phyloP scores from a whole-genome alignment of 768 basidiomycete genomes.

The Leccinum subgranulosum region DNA sequence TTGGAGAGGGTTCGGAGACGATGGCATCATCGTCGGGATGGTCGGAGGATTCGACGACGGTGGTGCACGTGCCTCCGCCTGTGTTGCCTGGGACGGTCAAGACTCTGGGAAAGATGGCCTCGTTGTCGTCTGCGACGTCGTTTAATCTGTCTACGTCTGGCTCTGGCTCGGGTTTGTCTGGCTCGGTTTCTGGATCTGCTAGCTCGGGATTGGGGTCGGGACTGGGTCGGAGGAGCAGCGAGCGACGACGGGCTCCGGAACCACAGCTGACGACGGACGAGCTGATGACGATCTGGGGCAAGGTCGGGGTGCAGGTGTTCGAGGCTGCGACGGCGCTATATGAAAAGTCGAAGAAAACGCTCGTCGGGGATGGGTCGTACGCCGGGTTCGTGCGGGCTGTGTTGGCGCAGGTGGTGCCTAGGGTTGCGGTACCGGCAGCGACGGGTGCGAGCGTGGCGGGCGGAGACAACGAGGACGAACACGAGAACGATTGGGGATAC shows the following conservation, averaged over 20 bases:
- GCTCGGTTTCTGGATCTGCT: not conserved
- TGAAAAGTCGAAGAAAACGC: conserved; percentile 71
- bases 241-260: conserved; percentile 8
- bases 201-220: no score
- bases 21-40: no score
- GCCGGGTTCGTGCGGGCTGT: conserved; percentile 72
- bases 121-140: conserved; percentile 10
- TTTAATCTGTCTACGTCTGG: not conserved
- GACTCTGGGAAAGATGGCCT: conserved; percentile 4
- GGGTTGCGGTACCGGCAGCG: conserved; percentile 34
- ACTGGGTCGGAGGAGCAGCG: conserved; percentile 15
- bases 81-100: conserved; percentile 9
- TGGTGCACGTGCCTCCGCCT: conserved; percentile 14
- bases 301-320: conserved; percentile 71
- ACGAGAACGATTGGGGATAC: conserved; percentile 53
- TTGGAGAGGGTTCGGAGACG: no score
- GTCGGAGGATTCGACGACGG: no score
- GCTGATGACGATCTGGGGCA: conserved; percentile 65
- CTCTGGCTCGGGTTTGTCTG: no score
- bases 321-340: conserved; percentile 64
- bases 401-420: conserved; percentile 66
- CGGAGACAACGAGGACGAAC: conserved; percentile 16
- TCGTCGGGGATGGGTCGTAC: conserved; percentile 85
- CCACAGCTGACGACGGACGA: conserved; percentile 48
- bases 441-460: conserved; percentile 14